A percentile compares a stretch with the other conserved stretches of the same genome.
These are phyloP conservation scores for Fusarium tuaranense DNA, from an alignment of 2,329 filamentous ascomycete species.

Conservation along the genomic window DNA sequence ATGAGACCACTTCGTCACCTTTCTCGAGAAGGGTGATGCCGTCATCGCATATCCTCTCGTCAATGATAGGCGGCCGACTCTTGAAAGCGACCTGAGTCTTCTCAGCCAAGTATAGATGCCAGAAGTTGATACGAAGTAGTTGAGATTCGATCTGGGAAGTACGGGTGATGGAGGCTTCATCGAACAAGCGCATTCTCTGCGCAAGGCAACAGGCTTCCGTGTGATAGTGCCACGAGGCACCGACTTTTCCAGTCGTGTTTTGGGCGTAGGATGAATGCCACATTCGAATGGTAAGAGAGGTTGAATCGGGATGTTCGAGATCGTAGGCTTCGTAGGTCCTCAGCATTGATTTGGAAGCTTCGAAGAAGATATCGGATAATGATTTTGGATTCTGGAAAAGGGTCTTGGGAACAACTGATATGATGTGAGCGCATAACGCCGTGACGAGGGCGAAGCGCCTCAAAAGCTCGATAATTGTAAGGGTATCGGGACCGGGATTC, in stretches of 20 bases:
- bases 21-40: neutral
- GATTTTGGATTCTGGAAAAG: neutral
- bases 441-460: neutral
- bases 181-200: neutral
- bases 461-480: neutral
- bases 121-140: neutral
- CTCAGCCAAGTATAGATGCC: neutral
- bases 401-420: neutral
- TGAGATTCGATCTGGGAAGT: neutral
- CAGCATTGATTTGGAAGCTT: neutral
- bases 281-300: neutral
- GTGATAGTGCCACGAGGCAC: neutral
- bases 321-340: neutral
- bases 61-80: neutral
- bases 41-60: neutral
- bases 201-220: neutral
- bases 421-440: neutral
- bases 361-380: neutral
- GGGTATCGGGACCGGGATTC: neutral
- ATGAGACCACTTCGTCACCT: neutral
- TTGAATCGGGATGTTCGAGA: slow-evolving; percentile 2
- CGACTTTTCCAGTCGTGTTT: neutral
- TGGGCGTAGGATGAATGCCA: neutral
- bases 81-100: neutral
- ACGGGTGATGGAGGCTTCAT: neutral